Evolutionary conservation across 257 asterid genomes (phyloP).

Genomic region (Solanum raphanifolium): DNA sequence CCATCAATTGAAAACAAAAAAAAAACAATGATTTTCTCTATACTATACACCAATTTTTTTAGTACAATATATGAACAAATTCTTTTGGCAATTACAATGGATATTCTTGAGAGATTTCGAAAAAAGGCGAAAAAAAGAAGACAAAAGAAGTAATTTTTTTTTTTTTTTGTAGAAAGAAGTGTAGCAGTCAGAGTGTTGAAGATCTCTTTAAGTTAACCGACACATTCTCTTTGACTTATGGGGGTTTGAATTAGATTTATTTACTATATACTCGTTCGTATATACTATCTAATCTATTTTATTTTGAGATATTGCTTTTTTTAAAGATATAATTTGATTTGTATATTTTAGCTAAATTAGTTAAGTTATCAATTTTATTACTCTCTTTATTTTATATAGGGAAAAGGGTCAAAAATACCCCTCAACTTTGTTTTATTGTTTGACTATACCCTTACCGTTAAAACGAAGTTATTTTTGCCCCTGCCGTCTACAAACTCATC

Average conservation of each 20-base stretch:
- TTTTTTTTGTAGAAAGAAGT: background rate
- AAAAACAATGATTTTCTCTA: background rate
- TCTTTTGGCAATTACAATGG: conserved; percentile 19
- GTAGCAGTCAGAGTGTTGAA: background rate
- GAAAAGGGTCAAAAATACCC: no score
- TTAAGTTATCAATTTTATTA: background rate
- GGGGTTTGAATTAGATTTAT: background rate
- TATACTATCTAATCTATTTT: no score
- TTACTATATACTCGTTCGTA: no score
- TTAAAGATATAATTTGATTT: no score
- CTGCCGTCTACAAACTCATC: no score
- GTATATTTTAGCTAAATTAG: background rate
- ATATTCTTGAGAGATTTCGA: conserved; percentile 1
- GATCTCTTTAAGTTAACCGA: background rate
- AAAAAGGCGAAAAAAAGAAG: background rate
- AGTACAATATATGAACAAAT: background rate
- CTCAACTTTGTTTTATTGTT: no score
- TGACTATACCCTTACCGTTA: no score
- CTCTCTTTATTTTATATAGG: background rate
- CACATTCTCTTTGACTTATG: background rate
- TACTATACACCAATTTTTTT: background rate
- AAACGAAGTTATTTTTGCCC: no score
- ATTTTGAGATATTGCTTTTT: background rate
- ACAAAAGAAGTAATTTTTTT: background rate
- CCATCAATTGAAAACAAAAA: background rate